Percentiles rank a stretch among this genome's conserved stretches.
Conservation (phyloP, 371 early-diverging fungal genomes). For the Dipsacomyces acuminosporus region DNA sequence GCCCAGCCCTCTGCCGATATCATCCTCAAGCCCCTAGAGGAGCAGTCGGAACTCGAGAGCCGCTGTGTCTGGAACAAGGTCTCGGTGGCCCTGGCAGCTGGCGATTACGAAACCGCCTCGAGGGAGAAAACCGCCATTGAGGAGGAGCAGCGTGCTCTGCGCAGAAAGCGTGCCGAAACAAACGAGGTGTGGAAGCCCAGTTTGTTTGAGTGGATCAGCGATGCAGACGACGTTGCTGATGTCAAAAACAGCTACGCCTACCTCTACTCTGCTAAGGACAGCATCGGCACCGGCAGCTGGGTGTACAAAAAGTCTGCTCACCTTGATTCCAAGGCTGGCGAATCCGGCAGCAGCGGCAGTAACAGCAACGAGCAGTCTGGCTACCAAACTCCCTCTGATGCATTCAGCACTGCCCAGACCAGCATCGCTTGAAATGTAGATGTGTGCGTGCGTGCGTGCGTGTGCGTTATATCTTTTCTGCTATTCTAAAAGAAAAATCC, state of each 20-base stretch:
- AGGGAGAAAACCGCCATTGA: conserved; percentile 67
- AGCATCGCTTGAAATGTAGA: conserved; percentile 17
- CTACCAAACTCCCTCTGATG: conserved; percentile 40
- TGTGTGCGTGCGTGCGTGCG: too few relatives aligned
- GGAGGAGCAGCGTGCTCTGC: conserved; percentile 63
- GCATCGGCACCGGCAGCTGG: conserved; percentile 43
- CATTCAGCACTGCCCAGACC: conserved; percentile 37
- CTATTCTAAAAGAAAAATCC: too few relatives aligned
- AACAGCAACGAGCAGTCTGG: conserved; percentile 9
- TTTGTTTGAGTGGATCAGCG: conserved; percentile 51
- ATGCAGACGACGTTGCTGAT: conserved; percentile 39
- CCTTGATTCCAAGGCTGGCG: too few relatives aligned
- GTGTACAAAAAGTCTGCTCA: conserved; percentile 34
- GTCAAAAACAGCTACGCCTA: conserved; percentile 33
- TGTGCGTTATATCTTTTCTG: too few relatives aligned
- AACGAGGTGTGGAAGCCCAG: conserved; percentile 58
- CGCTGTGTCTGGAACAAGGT: conserved; percentile 70
- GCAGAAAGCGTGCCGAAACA: conserved; percentile 59
- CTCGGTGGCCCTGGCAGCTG: conserved; percentile 59
- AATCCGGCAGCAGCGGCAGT: too few relatives aligned
- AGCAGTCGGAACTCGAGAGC: conserved; percentile 65
- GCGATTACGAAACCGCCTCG: conserved; percentile 66
- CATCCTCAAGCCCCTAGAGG: conserved; percentile 51
- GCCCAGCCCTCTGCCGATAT: conserved; percentile 49
- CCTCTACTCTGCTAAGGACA: conserved; percentile 37